Base-by-base conservation (phyloP, 2,329 filamentous ascomycete genomes). In the Cyphellophora europaea region DNA sequence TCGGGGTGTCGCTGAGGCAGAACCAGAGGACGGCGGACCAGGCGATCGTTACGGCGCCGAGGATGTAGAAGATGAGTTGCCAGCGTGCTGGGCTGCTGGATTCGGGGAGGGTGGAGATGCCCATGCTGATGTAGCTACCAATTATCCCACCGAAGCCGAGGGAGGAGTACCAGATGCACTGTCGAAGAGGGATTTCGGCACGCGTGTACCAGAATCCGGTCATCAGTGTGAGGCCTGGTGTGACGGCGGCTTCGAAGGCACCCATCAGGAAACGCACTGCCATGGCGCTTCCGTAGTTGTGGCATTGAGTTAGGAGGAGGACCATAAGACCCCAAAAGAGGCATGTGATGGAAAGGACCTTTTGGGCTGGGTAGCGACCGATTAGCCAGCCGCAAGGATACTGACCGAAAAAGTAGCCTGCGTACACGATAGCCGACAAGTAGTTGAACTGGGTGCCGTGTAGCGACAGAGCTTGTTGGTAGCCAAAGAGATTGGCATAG, bases 131-230 rank as follows among this genome's bases (percentile, higher is more conserved):
- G 8, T 53, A 51, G 12, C 65, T 70, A 11, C 72, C 73, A 34
- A 76, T 70, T 64, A 74, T 74, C 10, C 70, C 72, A n/a, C 73
- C 74, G 6, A 54, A 40, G 0, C 52, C 49, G 28, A 57, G 38
- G n/a, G 49, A 53, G 37, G 57, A 57, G 19, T 53, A 58, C 55
- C 56, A 58, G 17, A 49, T 52, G 5, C 53, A 52, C 39, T 58
- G 55, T 25, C 55, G 41, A 11, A 52, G 42, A 6, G 54, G 54
- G 10, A 57, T 54, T 31, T 58, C 54, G 25, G 51, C 42, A 33
- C 53, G 42, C 25, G 47, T 56, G 17, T 58, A 58, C 19, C 52
- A 56, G 55, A 70, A 70, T 3, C 50, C 49, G 2, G 51, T 57
- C 28, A 53, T 65, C 43, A 60, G 44, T 33, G 56, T 49, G 40